Percentiles rank a stretch among this genome's conserved stretches.
Evolutionary conservation across 2,329 filamentous ascomycete genomes (phyloP).

Genomic region (Cordyceps fumosorosea): DNA sequence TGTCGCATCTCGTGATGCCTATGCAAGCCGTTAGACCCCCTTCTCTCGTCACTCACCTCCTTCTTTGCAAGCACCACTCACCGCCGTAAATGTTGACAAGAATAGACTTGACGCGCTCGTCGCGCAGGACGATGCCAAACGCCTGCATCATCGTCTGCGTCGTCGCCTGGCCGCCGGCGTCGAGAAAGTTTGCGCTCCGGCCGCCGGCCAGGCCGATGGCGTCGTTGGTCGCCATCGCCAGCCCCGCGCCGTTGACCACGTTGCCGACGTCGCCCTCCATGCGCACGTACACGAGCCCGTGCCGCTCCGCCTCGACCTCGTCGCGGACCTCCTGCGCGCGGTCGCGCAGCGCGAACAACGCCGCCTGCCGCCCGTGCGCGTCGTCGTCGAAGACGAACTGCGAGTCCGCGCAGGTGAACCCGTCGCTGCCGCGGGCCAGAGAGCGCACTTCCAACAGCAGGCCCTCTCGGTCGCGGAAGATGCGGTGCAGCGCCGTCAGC

Average conservation of each 20-base stretch:
- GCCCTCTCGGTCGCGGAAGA: constrained; percentile 43
- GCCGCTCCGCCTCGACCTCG: constrained; percentile 38
- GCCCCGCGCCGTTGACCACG: constrained; percentile 79
- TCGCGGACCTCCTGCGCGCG: constrained; percentile 25
- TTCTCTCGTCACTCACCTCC: background rate
- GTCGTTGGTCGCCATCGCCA: constrained; percentile 89
- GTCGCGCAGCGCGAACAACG: constrained; percentile 33
- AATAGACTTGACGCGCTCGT: constrained; percentile 63
- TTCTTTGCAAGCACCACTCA: constrained; percentile 13
- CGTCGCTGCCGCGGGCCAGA: constrained; percentile 25
- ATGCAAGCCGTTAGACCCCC: background rate
- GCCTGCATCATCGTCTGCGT: constrained; percentile 70
- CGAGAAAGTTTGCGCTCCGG: constrained; percentile 73
- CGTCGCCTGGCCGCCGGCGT: constrained; percentile 85
- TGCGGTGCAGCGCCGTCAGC: constrained; percentile 20
- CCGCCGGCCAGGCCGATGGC: constrained; percentile 64
- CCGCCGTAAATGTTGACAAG: constrained; percentile 51
- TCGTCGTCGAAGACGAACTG: constrained; percentile 43
- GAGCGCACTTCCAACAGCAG: constrained; percentile 38
- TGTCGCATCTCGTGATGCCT: constrained; percentile 44
- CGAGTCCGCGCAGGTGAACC: constrained; percentile 29
- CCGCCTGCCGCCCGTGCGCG: constrained; percentile 33
- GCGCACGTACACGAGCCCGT: constrained; percentile 75
- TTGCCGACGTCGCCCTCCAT: constrained; percentile 63
- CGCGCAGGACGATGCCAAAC: constrained; percentile 66